Evolutionary conservation across 805 yeast genomes (phyloP), one percentile per base, ranked within the genome.

Genomic region (Maudiozyma barnettii): DNA sequence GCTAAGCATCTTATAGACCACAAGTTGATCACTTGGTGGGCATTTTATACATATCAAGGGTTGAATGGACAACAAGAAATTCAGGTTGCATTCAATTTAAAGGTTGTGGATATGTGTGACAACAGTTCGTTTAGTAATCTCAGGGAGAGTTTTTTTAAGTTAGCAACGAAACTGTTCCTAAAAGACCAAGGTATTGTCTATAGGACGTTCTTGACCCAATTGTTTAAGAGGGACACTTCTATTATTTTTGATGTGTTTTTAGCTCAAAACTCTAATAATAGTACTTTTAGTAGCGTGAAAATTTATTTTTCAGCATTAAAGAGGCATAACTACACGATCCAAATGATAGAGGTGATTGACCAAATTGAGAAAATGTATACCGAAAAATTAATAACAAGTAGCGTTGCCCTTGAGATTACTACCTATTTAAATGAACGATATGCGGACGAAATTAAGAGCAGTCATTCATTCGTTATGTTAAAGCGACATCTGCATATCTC

Each of bases 11-110:
- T 64, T 4, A 50, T 56, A 4, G 47, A 50, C n/a, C 46, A 45
- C 21, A 51, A 55, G 38, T 51, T 48, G 5, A 45, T 57, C 23
- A 52, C 61, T 2, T 64, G 68, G 68, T 63, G 67, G 68, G 49
- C 64, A 2, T 57, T 64, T 29, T 50, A 56, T 23, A 51, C 52
- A 19, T 64, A 57, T 44, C 60, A 57, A 41, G 53, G 49, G 9
- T 44, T 63, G 22, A 49, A 51, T 9, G 47, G 51, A 2, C 35
- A 53, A n/a, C 21, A 43, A 7, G 19, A 44, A 10, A 46, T 52
- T 9, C 47, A 48, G 26, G 19, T 58, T 2, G 50, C 46, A 18
- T 63, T 60, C 35, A 51, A 52, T 42, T 46, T 51, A 21, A 53
- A 50, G 31, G 31, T 58, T 5, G 33, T 60, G 2, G 46, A 50